Evolutionary conservation across 2,329 filamentous ascomycete species (phyloP), one percentile per base, ranked within the genome.

Genomic region (Penicillium sp.): DNA sequence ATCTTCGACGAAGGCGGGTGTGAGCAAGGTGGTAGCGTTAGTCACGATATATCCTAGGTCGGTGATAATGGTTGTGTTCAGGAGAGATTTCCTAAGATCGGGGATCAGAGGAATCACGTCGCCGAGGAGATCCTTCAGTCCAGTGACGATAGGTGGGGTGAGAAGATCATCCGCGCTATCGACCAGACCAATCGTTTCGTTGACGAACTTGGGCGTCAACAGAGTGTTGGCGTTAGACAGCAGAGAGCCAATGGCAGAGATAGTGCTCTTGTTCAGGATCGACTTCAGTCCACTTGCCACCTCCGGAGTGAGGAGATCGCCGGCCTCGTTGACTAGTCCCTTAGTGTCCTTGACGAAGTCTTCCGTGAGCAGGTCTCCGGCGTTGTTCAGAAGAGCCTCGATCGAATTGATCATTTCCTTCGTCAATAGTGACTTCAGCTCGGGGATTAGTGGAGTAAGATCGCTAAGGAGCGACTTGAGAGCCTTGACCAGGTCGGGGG

Each of bases 1-100:
- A 19, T 64, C 62, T 19, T 54, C 49, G 40, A 68, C 62, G 40
- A 68, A 68, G 35, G 54, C 53, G 29, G 64, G 58, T 2, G 62
- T 64, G 37, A 68, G 54, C 19, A 68, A 53, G 6, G 26, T 44
- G 17, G 63, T 64, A 7, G 61, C 65, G 43, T 68, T 68, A 35
- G 58, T 61, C 19, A 68, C 53, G 28, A 68, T 55, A 49, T 56
- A 60, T 29, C 55, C 55, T 38, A 67, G 52, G 35, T 63, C 61
- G 39, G 57, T 50, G 32, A 68, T 60, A 10, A 65, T 57, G 7
- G 58, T 57, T 4, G 51, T 29, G 57, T 50, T 62, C 51, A 51
- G 59, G 57, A 44, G 61, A 57, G 55, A 66, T 35, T 32, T 44
- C 29, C 51, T 52, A 32, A 61, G 57, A 22, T 53, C 45, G 21